These are phyloP conservation scores for Anthracocystis panici-leucophaei DNA, from an alignment of 1,284 basidiomycete species.

Conservation along the genomic window DNA sequence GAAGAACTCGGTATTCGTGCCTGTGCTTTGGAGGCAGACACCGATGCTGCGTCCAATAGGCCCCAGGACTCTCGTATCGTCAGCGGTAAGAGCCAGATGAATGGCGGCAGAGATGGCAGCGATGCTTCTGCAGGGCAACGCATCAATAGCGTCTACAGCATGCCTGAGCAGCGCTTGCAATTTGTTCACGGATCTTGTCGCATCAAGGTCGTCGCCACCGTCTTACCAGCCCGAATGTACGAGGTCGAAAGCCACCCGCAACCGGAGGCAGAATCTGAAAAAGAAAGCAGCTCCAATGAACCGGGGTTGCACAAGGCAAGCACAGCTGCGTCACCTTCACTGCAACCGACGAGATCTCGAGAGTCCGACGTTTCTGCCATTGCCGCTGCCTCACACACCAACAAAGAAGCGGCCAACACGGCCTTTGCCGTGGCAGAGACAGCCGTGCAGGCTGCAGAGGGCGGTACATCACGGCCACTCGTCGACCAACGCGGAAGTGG, in stretches of 20 bases:
- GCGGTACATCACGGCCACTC: constrained; percentile 25
- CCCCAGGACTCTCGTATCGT: constrained; percentile 30
- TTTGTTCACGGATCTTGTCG: constrained; percentile 53
- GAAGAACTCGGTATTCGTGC: constrained; percentile 58
- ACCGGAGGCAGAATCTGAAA: constrained; percentile 4
- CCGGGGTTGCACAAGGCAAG: background rate
- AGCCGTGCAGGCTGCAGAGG: constrained; percentile 52
- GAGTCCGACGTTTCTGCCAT: constrained; percentile 53
- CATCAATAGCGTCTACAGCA: constrained; percentile 27
- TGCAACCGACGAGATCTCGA: constrained; percentile 23
- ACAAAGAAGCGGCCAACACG: constrained; percentile 51
- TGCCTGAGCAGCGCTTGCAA: constrained; percentile 43
- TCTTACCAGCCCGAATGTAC: constrained; percentile 36
- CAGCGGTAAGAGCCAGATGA: constrained; percentile 16
- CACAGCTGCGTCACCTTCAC: constrained; percentile 9
- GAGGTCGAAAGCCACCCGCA: constrained; percentile 8
- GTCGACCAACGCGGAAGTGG: constrained; percentile 31
- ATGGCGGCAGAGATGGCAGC: constrained; percentile 11
- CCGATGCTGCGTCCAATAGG: constrained; percentile 16
- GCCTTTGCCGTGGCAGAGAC: constrained; percentile 58
- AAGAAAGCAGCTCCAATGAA: constrained; percentile 1
- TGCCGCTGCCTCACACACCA: constrained; percentile 47
- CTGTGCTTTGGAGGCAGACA: constrained; percentile 42
- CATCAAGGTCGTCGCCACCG: constrained; percentile 46
- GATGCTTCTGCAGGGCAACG: constrained; percentile 8